phyloP scores from a whole-genome alignment of 768 basidiomycete species.

The Pleurotus cornucopiae region DNA sequence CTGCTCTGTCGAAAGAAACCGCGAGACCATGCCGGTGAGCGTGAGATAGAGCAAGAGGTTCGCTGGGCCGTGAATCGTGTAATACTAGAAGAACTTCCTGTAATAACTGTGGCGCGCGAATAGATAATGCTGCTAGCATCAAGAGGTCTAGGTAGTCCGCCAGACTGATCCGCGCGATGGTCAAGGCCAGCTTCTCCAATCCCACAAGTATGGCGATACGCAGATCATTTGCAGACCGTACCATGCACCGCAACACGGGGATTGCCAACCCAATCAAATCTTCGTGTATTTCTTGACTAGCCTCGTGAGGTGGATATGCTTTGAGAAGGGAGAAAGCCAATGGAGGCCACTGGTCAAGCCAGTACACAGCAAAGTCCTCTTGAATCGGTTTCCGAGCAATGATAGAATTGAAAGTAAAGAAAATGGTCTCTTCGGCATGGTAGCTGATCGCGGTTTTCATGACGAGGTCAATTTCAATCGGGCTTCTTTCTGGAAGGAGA shows the following conservation, averaged over 20 bases:
- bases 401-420: conserved; percentile 42
- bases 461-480: conserved; percentile 27
- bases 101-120: conserved; percentile 45
- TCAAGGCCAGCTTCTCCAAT: conserved; percentile 46
- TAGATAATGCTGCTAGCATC: conserved; percentile 44
- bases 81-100: conserved; percentile 62
- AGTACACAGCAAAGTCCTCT: conserved; percentile 23
- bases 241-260: conserved; percentile 40
- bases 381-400: conserved; percentile 26
- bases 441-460: conserved; percentile 41
- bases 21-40: conserved; percentile 52
- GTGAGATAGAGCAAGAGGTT: conserved; percentile 29
- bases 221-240: conserved; percentile 51
- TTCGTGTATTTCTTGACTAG: conserved; percentile 19
- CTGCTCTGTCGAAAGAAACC: conserved; percentile 58
- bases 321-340: conserved; percentile 54
- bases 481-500: conserved; percentile 19
- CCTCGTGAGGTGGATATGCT: conserved; percentile 38
- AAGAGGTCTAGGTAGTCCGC: conserved; percentile 48
- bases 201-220: conserved; percentile 55
- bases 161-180: conserved; percentile 37
- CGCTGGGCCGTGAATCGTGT: conserved; percentile 37
- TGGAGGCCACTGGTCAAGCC: conserved; percentile 48
- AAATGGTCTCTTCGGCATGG: conserved; percentile 52
- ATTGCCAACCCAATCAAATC: conserved; percentile 25